Percentiles rank a stretch among this genome's conserved stretches.
These are phyloP conservation scores for Sarocladiaceae sp. DNA, from an alignment of 2,329 filamentous ascomycete genomes.

Conservation along the genomic window DNA sequence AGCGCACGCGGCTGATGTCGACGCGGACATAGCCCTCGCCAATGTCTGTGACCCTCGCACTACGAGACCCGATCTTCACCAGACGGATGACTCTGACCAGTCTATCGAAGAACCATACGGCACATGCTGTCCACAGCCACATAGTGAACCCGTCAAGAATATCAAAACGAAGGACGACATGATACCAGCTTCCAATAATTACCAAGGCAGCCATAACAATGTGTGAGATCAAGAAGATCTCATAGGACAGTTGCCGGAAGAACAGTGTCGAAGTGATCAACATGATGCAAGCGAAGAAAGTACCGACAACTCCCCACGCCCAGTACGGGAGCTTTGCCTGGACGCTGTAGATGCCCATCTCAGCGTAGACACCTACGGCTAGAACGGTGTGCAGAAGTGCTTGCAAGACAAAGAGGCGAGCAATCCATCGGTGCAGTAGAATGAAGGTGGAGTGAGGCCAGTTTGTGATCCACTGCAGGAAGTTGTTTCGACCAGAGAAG, in stretches of 20 bases:
- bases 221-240: conserved; percentile 37
- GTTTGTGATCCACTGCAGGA: conserved; percentile 43
- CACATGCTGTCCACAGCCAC: conserved; percentile 30
- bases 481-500: conserved; percentile 41
- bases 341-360: conserved; percentile 20
- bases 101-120: conserved; percentile 37
- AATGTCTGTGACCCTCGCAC: conserved; percentile 31
- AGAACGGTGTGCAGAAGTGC: conserved; percentile 42
- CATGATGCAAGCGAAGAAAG: conserved; percentile 22
- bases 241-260: conserved; percentile 29
- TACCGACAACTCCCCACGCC: conserved; percentile 38
- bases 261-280: conserved; percentile 23
- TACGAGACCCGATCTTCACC: conserved; percentile 29
- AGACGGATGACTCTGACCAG: conserved; percentile 34
- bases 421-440: conserved; percentile 43
- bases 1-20: conserved; percentile 34
- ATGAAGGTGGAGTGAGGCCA: conserved; percentile 42
- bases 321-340: conserved; percentile 28
- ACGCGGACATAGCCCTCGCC: conserved; percentile 30
- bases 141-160: conserved; percentile 28
- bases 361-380: conserved; percentile 25
- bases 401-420: conserved; percentile 38
- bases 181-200: conserved; percentile 35
- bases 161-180: conserved; percentile 27
- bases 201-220: conserved; percentile 32